Evolutionary conservation across 2,329 filamentous ascomycete species (phyloP), one percentile per base, ranked within the genome.

Genomic region (Tolypocladium nubicola): DNA sequence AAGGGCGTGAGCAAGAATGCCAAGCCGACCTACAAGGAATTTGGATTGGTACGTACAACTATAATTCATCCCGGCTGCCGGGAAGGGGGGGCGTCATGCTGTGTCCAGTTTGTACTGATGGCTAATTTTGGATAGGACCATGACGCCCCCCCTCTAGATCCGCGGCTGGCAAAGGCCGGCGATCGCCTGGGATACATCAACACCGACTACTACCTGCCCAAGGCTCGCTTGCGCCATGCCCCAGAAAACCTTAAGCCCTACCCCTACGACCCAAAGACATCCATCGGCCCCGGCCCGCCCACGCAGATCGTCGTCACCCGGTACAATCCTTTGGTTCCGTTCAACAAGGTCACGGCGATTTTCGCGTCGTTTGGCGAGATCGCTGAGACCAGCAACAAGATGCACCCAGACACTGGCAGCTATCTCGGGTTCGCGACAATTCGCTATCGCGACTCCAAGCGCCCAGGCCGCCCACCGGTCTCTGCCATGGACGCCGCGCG

Each of bases 341-440:
- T 96, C 65, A 82, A 84, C 57, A 89, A 90, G 65, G 81, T 96
- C 54, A 83, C 82, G 21, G 83, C 87, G 52, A 82, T 89, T 56
- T 95, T 96, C 69, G 83, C 86, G 21, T 84, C 82, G 3, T 96
- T 88, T 73, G 91, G 91, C 56, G 90, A 96, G 58, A 92, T 99
- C 61, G 87, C 88, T 50, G 88, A 92, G 67, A 88, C 95, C 65
- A 91, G 90, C 67, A 97, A 97, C 68, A 93, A 95, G 70, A 93
- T 95, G 66, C 91, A 99, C 71, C 94, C 94, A 10, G 87, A 92
- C 58, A 97, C 92, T 14, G 94, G 94, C 21, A 94, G 90, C 67
- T 96, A 95, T 68, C 81, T 99, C 14, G 94, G 94, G 14, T 92
- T 99, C 68, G 96, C 90, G 62, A 90, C 90, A 19, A 90, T 99